Base-by-base conservation (phyloP, 202 grass and related monocot genomes). In the Panicum hallii region DNA sequence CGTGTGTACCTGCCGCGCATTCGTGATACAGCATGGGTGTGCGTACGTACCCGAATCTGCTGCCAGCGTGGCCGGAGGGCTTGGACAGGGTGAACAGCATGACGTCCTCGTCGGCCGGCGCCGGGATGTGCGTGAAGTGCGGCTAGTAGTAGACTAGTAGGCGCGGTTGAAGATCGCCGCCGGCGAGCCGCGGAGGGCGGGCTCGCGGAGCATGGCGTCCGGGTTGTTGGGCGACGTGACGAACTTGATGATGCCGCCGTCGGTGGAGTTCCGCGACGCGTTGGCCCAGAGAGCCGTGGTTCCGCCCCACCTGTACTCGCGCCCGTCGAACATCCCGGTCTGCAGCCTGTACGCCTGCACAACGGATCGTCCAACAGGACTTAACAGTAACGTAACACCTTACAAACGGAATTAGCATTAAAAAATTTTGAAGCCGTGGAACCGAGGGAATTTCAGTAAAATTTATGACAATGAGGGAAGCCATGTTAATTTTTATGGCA, bases 171-270 rank as follows among this genome's bases (percentile, higher is more conserved):
- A 5, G 70, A 98, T 87, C 9, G 68, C 89, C 20, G 74, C 76
- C 45, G 58, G 1, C 40, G 93, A 75, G 57, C 75, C 75, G 32
- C 26, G 11, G n/a, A 98, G 83, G 67, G 84, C 93, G 14, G 91
- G 61, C 9, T 83, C 1, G 15, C 30, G 9, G 53, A 95, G 66
- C 20, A 8, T 2, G 22, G 85, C 20, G 58, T 95, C 95, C 9
- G 95, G 95, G 75, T 98, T 95, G 78, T 95, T 95, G 0, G 95
- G 95, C n/a, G 95, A 95, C 36, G 93, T 90, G 49, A 95, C 91
- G 32, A 95, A 95, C 93, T 93, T 93, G 3, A 98, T 79, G 86
- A 89, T 90, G 34, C 95, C 58, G 62, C 93, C 95, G 23, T 98
- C 93, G 46, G 93, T 91, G 0, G 95, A 17, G 79, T 98, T 95